Evolutionary conservation across 2,329 filamentous ascomycete species (phyloP).

Genomic region (Magnaporthiopsis rhizophila): DNA sequence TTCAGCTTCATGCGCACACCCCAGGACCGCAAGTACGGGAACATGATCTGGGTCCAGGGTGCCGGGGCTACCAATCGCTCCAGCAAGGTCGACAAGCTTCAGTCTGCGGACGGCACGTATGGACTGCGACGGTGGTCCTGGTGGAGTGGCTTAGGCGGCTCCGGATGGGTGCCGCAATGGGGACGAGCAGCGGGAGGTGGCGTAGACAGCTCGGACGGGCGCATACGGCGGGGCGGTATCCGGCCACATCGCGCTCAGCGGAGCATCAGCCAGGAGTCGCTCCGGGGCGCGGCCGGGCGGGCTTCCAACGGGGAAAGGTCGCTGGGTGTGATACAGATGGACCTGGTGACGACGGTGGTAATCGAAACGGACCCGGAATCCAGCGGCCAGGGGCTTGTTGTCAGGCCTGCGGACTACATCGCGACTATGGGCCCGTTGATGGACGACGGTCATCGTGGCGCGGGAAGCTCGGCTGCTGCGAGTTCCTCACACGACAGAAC

Average conservation of each 20-base stretch:
- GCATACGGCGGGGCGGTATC: slow-evolving; percentile 1
- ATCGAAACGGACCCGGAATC: slow-evolving; percentile 17
- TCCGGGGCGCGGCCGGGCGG: slow-evolving; percentile 5
- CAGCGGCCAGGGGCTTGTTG: not conserved
- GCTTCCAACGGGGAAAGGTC: not conserved
- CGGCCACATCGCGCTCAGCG: slow-evolving; percentile 5
- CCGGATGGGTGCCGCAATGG: not conserved
- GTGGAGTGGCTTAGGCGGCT: not conserved
- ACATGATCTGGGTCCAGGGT: slow-evolving; percentile 24
- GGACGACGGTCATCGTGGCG: not conserved
- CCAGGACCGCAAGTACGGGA: slow-evolving; percentile 19
- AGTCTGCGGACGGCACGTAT: not conserved
- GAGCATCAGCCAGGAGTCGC: slow-evolving; percentile 13
- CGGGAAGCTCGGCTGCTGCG: not conserved
- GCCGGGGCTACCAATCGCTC: slow-evolving; percentile 8
- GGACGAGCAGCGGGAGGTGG: not conserved
- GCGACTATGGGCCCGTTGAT: not conserved
- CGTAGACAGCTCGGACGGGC: slow-evolving; percentile 2
- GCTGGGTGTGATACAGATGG: slow-evolving; percentile 18
- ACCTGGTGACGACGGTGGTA: slow-evolving; percentile 21
- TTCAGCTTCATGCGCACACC: slow-evolving; percentile 26
- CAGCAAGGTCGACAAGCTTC: not conserved
- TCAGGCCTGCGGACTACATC: not conserved
- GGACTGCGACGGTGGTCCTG: not conserved
- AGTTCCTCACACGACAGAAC: not conserved